Evolutionary conservation across 768 basidiomycete genomes (phyloP), one percentile per base, ranked within the genome.

Genomic region (Pleurotus citrinopileatus): DNA sequence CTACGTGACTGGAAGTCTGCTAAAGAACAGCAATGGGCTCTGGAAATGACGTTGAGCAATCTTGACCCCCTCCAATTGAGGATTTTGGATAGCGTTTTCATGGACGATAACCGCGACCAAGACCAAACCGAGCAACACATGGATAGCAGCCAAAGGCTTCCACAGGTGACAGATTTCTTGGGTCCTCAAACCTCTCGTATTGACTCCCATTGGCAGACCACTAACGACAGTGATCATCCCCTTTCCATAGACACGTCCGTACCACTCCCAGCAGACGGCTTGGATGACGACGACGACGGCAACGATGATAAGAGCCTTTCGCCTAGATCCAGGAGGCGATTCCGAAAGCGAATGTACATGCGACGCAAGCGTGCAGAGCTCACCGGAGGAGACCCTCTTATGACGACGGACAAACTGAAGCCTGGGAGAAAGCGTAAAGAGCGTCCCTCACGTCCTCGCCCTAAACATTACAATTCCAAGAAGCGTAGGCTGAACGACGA

Each of bases 261-360:
- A n/a, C 32, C 32, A 34, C 9, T 34, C 3, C 32, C 3, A 10
- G 25, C 47, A 34, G 54, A 56, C 38, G 47, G 62, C 63, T 23
- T 38, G 7, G 32, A 34, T 34, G 32, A 34, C 32, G n/a, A 34
- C 3, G 23, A 40, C 37, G 25, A 42, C 48, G 45, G 28, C 17
- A 44, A 20, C 15, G 53, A 22, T 43, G 48, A 53, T 2, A 17
- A 65, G 15, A 57, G 58, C n/a, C 69, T 78, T 19, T 79, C 75
- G 17, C 82, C 83, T 1, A 61, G 59, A 1, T 73, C 78, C 7
- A 82, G 82, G 5, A 78, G 83, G 28, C 81, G 78, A n/a, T 57
- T 80, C 20, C 69, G 70, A 55, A 89, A 89, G 55, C 75, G 87
- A 34, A 69, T 90, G 4, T 80, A 87, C 58, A 90, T 90, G 89